Base-by-base conservation (phyloP, 164 flowering plant genomes). In the Vitis vinifera region DNA sequence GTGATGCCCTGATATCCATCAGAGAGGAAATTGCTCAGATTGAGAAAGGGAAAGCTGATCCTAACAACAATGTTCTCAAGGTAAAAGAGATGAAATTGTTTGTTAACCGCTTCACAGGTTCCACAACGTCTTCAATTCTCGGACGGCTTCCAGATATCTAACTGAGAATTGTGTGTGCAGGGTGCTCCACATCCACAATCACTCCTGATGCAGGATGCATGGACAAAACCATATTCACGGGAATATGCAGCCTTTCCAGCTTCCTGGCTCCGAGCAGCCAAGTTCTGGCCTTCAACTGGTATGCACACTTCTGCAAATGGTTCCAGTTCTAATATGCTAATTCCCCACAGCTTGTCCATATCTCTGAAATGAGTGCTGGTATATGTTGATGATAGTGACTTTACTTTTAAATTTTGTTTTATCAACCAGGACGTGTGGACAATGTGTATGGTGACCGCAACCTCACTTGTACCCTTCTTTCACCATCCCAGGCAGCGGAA, bases 251-350 rank as follows among this genome's bases (percentile, higher is more conserved):
- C 98, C 49, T 91, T 76, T 83, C 99, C 99, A 1, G 98, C 94
- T 66, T 52, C 97, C n/a, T 95, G 99, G 99, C 98, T 95, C 69
- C 87, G 90, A 14, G 53, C 75, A 19, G 75, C 95, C 62, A 93
- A 93, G 78, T 95, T 95, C 86, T 95, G 99, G 99, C 99, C 99
- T 58, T 79, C 91, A 37, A 95, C 98, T 69, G 97, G 99, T 95
- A 77, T 17, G 44, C 44, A 37, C 44, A 37, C 44, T 37, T 37
- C 44, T 37, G 44, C 27, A 23, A 37, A 37, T 37, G 44, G 44
- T 37, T 4, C 44, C 44, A 37, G 44, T 37, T 37, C 44, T 37
- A 37, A 3, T 4, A 37, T 37, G 4, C 44, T 37, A 6, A 37
- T 37, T 37, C 44, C 44, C 44, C 4, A 37, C 44, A 37, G 44